A percentile compares a stretch with the other conserved stretches of the same genome.
phyloP scores from a whole-genome alignment of 192 early-diverging fungal species.

The Coemansia sp. region DNA sequence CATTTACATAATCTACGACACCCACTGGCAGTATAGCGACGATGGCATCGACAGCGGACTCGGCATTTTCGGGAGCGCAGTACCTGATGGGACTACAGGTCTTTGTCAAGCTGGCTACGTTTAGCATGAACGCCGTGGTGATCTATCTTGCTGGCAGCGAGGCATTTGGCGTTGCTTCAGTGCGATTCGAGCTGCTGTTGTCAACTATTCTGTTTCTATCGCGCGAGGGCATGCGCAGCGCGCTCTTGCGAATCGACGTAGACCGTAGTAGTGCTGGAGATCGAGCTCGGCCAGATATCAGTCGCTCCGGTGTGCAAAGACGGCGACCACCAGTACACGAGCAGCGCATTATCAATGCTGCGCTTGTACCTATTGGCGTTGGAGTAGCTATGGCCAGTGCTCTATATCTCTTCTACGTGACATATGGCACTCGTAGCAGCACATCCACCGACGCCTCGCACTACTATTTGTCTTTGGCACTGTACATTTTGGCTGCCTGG shows the following conservation, averaged over 20 bases:
- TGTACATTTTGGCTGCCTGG: constrained; percentile 77
- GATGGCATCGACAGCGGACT: constrained; percentile 9
- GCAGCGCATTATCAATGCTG: constrained; percentile 41
- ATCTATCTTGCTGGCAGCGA: constrained; percentile 70
- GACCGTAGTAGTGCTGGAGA: background rate
- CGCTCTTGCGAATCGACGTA: constrained; percentile 62
- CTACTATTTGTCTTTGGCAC: constrained; percentile 59
- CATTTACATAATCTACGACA: background rate
- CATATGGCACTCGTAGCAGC: constrained; percentile 10
- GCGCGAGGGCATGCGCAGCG: constrained; percentile 76
- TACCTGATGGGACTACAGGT: constrained; percentile 79
- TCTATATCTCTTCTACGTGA: constrained; percentile 57
- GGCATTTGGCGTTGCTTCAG: constrained; percentile 81
- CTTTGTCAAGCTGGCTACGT: constrained; percentile 75
- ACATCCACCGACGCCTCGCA: constrained; percentile 37
- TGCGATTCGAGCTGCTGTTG: constrained; percentile 82
- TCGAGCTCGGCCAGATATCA: background rate
- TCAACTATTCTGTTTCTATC: constrained; percentile 94
- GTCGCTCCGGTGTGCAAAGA: background rate
- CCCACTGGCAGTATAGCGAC: background rate
- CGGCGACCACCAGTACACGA: constrained; percentile 27
- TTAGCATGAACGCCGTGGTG: constrained; percentile 78
- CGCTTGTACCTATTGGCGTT: constrained; percentile 57
- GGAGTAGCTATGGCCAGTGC: constrained; percentile 46
- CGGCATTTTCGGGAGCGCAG: constrained; percentile 69